Conservation (phyloP, 148 eudicot species). For the Drosera capensis region DNA sequence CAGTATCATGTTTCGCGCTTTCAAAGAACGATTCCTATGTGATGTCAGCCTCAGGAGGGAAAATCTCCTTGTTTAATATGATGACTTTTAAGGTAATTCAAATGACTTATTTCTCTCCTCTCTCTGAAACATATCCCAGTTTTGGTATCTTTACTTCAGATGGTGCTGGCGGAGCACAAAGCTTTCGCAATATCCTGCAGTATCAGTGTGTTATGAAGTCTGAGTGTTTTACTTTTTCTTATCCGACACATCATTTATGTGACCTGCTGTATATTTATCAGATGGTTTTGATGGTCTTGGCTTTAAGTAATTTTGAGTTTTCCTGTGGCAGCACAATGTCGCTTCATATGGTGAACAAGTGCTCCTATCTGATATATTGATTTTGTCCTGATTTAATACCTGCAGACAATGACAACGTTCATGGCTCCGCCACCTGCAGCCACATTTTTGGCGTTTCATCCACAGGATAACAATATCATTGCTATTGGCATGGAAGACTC, state of each 20-base stretch:
- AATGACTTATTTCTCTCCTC: not conserved
- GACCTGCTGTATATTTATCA: too few relatives aligned
- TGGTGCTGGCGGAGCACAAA: not conserved
- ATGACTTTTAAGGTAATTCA: slow-evolving; percentile 68
- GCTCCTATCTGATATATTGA: not conserved
- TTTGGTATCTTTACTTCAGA: not conserved
- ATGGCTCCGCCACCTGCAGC: slow-evolving; percentile 95
- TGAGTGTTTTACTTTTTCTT: too few relatives aligned
- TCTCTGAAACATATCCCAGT: not conserved
- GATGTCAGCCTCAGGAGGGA: slow-evolving; percentile 91
- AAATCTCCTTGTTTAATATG: slow-evolving; percentile 75
- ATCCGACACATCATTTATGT: too few relatives aligned
- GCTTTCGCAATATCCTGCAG: not conserved
- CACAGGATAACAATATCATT: slow-evolving; percentile 87
- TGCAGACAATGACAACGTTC: slow-evolving; percentile 87
- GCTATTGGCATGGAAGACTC: slow-evolving; percentile 97
- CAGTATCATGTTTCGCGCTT: slow-evolving; percentile 80
- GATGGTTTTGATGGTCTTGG: too few relatives aligned
- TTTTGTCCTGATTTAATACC: slow-evolving; percentile 1
- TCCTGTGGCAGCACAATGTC: too few relatives aligned
- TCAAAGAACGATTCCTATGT: slow-evolving; percentile 93
- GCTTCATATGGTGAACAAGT: not conserved
- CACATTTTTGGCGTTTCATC: slow-evolving; percentile 84
- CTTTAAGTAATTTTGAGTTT: too few relatives aligned
- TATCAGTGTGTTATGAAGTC: too few relatives aligned